Percentiles rank a stretch among this genome's conserved stretches.
These are phyloP conservation scores for Mortierella polycephala DNA, from an alignment of 371 early-diverging fungal genomes.

Conservation along the genomic window DNA sequence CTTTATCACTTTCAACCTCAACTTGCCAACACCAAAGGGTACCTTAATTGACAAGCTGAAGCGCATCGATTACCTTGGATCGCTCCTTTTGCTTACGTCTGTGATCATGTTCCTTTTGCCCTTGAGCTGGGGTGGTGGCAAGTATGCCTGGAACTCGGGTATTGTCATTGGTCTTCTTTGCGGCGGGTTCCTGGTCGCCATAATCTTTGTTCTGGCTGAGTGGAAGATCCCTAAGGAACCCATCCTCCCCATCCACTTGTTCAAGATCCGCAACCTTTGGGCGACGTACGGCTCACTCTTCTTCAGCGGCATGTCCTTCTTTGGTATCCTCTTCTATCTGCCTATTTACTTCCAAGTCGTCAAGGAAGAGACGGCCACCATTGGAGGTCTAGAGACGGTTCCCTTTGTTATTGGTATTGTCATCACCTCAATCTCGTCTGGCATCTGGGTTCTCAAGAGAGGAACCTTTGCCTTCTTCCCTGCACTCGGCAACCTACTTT, in stretches of 20 bases:
- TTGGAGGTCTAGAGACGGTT: conserved; percentile 71
- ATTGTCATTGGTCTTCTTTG: conserved; percentile 63
- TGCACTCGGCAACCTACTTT: conserved; percentile 59
- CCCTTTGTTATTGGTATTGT: conserved; percentile 69
- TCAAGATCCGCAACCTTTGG: conserved; percentile 41
- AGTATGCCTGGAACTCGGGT: conserved; percentile 30
- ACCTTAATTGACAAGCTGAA: conserved; percentile 61
- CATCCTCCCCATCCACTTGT: conserved; percentile 60
- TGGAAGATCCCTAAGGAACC: conserved; percentile 65
- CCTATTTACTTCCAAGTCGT: conserved; percentile 72
- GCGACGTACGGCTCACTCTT: conserved; percentile 52
- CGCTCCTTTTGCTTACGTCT: conserved; percentile 47
- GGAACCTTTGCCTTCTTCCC: conserved; percentile 64
- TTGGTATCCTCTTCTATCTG: conserved; percentile 66
- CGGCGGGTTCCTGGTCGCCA: conserved; percentile 55
- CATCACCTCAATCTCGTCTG: conserved; percentile 61
- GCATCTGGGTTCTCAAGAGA: conserved; percentile 59
- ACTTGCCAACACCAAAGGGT: conserved; percentile 31
- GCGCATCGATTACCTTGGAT: conserved; percentile 70
- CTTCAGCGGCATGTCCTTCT: conserved; percentile 59
- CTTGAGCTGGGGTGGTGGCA: conserved; percentile 59
- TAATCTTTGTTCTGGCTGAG: conserved; percentile 58
- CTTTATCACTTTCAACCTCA: conserved; percentile 46
- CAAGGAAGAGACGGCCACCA: conserved; percentile 60
- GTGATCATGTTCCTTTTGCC: conserved; percentile 59